Base-by-base conservation (phyloP, 169 alveolate genomes). In the Cryptosporidium xiaoi region DNA sequence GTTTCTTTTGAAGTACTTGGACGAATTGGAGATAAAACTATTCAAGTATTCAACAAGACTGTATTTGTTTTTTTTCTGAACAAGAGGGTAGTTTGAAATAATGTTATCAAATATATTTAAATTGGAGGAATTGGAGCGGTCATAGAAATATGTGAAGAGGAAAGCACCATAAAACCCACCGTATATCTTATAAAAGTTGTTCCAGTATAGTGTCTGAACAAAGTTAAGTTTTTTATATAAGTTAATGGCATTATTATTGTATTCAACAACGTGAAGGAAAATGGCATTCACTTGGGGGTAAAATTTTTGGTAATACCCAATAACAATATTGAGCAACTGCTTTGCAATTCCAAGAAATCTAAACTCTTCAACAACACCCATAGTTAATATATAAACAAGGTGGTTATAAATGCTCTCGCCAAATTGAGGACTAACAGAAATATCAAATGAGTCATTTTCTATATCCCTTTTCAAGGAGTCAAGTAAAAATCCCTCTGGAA, bases 331-430 rank as follows among this genome's bases (percentile, higher is more conserved):
- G 18, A 77, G 33, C 29, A 77, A 66, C 20, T 77, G 69, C 31
- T 77, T 77, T n/a, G 77, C 87, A 24, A 77, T 60, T 20, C 87
- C 87, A 33, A 77, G 87, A 62, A 62, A 77, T 33, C 87, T 77
- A 65, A 77, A 77, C 24, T 77, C 87, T 51, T 77, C 77, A 10
- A 77, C 51, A 29, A 77, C 71, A 16, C 87, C 87, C 87, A 77
- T 77, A 16, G 87, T 77, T 62, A 77, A 62, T 27, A 77, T 44
- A 62, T 77, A 77, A 18, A 62, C 87, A 27, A 77, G 71, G 55
- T 77, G 46, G 58, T 60, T 62, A 66, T 62, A 77, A 60, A 27
- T 56, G 7, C 13, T 77, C 10, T 8, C 51, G 18, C 71, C 71
- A 18, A 60, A 29, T 18, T 53, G 64, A 62, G 62, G 20, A 31